phyloP scores from a whole-genome alignment of 805 yeast species.

The Nakazawaea molendinolei region DNA sequence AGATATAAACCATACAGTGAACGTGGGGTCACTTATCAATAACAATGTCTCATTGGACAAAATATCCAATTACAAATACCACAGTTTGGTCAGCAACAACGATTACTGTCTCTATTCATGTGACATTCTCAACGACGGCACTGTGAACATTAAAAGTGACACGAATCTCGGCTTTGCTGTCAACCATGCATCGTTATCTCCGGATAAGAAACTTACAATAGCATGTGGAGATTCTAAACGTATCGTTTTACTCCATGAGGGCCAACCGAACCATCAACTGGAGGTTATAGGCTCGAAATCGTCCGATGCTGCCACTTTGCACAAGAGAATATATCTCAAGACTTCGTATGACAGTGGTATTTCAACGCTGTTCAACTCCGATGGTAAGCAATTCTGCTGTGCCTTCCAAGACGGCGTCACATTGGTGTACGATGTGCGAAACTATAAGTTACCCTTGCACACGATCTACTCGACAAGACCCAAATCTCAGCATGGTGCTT shows the following conservation, averaged over 20 bases:
- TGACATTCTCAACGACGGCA: conserved; percentile 44
- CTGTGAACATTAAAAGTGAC: conserved; percentile 32
- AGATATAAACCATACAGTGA: conserved; percentile 40
- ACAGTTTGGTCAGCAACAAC: conserved; percentile 74
- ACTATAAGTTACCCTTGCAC: conserved; percentile 43
- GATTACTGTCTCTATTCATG: conserved; percentile 66
- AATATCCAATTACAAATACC: conserved; percentile 35
- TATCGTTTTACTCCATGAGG: conserved; percentile 50
- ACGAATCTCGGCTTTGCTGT: conserved; percentile 56
- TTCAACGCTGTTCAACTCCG: conserved; percentile 72
- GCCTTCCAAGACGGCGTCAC: conserved; percentile 85
- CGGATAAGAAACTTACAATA: conserved; percentile 49
- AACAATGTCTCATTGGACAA: conserved; percentile 62
- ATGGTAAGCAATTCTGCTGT: conserved; percentile 67
- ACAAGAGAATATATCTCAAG: conserved; percentile 33
- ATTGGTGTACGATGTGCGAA: conserved; percentile 70
- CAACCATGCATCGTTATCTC: conserved; percentile 67
- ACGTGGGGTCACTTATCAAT: conserved; percentile 76
- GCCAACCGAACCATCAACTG: too few species aligned
- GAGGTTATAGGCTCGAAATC: too few species aligned
- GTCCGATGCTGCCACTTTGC: conserved; percentile 22
- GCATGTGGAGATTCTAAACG: conserved; percentile 76
- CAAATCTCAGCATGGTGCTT: conserved; percentile 35
- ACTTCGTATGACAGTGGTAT: conserved; percentile 76
- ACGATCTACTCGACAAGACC: conserved; percentile 56